Evolutionary conservation across 2,329 filamentous ascomycete species (phyloP).

Genomic region (Sclerotinia nivalis): DNA sequence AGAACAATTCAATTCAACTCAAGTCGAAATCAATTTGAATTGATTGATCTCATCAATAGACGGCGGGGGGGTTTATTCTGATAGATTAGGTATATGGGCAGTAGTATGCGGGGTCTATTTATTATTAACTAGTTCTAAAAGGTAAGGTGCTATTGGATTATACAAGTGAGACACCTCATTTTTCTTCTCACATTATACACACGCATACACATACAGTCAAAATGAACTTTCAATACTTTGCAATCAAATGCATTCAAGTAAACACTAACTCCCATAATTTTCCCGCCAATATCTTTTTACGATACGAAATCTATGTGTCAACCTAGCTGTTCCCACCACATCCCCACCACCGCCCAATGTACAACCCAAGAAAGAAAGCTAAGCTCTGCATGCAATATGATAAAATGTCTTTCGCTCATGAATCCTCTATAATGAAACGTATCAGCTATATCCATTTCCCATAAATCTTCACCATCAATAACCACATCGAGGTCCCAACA

Average conservation of each 20-base stretch:
- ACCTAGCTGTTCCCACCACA: not conserved
- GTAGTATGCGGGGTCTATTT: no score
- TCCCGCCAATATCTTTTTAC: conserved; percentile 1
- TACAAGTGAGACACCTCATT: not conserved
- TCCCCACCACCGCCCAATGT: not conserved
- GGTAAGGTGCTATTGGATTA: no score
- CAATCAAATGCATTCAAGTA: conserved; percentile 9
- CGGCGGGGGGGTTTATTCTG: no score
- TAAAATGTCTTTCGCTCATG: not conserved
- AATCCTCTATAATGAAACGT: not conserved
- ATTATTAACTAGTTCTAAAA: no score
- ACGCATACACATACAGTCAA: not conserved
- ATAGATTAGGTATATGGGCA: no score
- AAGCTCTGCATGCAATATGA: conserved; percentile 7
- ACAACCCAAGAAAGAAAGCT: conserved; percentile 6
- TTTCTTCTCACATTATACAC: not conserved
- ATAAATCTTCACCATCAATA: not conserved
- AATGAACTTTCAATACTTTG: not conserved
- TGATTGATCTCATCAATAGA: no score
- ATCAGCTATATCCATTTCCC: conserved; percentile 1
- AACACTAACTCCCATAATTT: conserved; percentile 10
- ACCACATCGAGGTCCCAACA: not conserved
- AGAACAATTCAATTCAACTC: no score
- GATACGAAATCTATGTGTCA: not conserved
- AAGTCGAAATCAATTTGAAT: no score